phyloP scores from a whole-genome alignment of 2,329 filamentous ascomycete species.

The Cladosporium halotolerans region DNA sequence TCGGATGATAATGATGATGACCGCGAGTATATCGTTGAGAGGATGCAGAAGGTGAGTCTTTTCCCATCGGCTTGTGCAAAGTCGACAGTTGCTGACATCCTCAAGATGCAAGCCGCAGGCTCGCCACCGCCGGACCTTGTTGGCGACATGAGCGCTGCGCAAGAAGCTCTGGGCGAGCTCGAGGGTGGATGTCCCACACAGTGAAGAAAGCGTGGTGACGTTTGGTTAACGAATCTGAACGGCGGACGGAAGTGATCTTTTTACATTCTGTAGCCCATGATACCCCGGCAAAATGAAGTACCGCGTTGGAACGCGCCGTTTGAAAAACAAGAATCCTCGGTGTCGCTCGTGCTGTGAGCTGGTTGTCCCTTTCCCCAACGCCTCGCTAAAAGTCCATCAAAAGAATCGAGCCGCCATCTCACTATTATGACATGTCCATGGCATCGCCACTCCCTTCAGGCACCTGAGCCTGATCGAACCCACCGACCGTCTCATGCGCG shows the following conservation, averaged over 20 bases:
- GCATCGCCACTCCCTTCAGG: conserved; percentile 7
- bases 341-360: conserved; percentile 7
- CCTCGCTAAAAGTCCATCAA: conserved; percentile 19
- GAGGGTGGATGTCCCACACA: conserved; percentile 59
- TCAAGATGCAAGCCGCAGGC: conserved; percentile 94
- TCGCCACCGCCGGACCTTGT: conserved; percentile 87
- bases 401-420: neutral
- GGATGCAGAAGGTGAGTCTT: conserved; percentile 83
- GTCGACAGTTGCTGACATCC: conserved; percentile 14
- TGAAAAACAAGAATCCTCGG: neutral
- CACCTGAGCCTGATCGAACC: neutral
- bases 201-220: conserved; percentile 28
- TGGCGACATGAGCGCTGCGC: conserved; percentile 78
- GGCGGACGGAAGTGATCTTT: neutral
- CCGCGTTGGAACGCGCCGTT: neutral
- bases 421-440: conserved; percentile 15
- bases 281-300: conserved; percentile 7
- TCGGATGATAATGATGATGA: conserved; percentile 74
- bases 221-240: neutral
- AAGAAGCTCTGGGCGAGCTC: conserved; percentile 56
- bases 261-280: conserved; percentile 12
- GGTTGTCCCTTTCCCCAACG: conserved; percentile 17
- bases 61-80: neutral
- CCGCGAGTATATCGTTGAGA: conserved; percentile 88
- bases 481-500: neutral